Base-by-base conservation (phyloP, 106 monocot species). In the Allium cepa region DNA sequence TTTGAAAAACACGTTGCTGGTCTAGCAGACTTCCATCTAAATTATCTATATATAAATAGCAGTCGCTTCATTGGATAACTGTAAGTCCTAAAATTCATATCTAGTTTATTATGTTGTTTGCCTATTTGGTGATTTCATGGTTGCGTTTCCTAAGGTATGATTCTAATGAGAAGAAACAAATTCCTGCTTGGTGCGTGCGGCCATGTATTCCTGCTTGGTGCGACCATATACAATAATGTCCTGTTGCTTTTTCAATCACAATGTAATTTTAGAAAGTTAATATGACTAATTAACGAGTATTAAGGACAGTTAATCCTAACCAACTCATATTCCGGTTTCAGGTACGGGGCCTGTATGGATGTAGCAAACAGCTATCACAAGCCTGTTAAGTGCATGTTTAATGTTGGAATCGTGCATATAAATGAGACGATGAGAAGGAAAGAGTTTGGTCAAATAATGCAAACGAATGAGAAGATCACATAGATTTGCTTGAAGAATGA, bases 141-240 rank as follows among this genome's bases (percentile, higher is more conserved):
- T 13, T 45, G 57, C 46, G 10, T 27, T 55, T 64, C 76, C 55
- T 50, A 88, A 84, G 84, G 67, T 88, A 88, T 67, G 88, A 88
- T 81, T 87, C 80, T 12, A 68, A 83, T 57, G 87, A 87, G 75
- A 87, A 87, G 87, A 87, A 87, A 66, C 70, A 84, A 11, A 84
- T 88, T 67, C 88, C 88, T 72, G 84, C 88, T 68, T 88, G 88
- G n/a, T n/a, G n/a, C n/a, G n/a, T n/a, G n/a, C n/a, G n/a, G n/a
- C n/a, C n/a, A n/a, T n/a, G n/a, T n/a, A n/a, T n/a, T n/a, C n/a
- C n/a, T n/a, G n/a, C n/a, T n/a, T n/a, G n/a, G 88, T 88, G 88
- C 65, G 88, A 88, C 66, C 81, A 84, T 70, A 81, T 88, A 76
- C 56, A 84, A 17, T 88, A 84, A 76, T 88, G 81, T 53, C 88